Base-by-base conservation (phyloP, 1,139 yeast species). In the Yamadazyma sp. region DNA sequence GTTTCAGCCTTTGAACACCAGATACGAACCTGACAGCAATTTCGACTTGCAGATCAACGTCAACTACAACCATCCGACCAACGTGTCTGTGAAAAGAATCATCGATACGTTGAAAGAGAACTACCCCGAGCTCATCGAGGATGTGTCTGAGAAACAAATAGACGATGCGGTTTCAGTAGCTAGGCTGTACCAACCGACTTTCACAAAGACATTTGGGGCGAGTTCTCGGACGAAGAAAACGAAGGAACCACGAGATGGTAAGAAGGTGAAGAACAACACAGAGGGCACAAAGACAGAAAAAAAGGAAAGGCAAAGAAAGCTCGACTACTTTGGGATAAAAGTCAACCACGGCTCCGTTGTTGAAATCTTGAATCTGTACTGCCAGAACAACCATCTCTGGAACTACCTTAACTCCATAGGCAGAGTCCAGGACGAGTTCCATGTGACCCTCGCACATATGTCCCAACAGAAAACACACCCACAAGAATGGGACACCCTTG, bases 401-500 rank as follows among this genome's bases (percentile, higher is more conserved):
- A 31, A 40, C 7, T 22, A 39, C 5, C 46, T 69, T 25, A 57
- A 67, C 32, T 37, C 54, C 0, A 47, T 43, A 0, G 50, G 62
- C 2, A 62, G 81, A 28, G 59, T 83, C 0, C 89, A 83, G 50
- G 40, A 55, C 0, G 73, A 69, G 29, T 85, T 88, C 52, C 98
- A 92, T 56, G 78, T 91, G 1, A 92, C 98, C 0, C 58, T 91
- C 33, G 77, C 81, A 0, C 98, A 92, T 56, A 47, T 56, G 0
- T 53, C 57, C 12, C 58, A 64, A 8, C 50, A 62, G 10, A 63
- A 59, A 29, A 54, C 38, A 3, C 17, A 43, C n/a, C 36, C 46
- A 50, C 23, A 56, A 56, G 31, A 53, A 26, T 66, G 71, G 66
- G 54, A 55, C 25, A 36, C 44, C 6, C 41, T 61, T 16, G 41